phyloP scores from a whole-genome alignment of 179 eudicot species.

The Pouteria campechiana region DNA sequence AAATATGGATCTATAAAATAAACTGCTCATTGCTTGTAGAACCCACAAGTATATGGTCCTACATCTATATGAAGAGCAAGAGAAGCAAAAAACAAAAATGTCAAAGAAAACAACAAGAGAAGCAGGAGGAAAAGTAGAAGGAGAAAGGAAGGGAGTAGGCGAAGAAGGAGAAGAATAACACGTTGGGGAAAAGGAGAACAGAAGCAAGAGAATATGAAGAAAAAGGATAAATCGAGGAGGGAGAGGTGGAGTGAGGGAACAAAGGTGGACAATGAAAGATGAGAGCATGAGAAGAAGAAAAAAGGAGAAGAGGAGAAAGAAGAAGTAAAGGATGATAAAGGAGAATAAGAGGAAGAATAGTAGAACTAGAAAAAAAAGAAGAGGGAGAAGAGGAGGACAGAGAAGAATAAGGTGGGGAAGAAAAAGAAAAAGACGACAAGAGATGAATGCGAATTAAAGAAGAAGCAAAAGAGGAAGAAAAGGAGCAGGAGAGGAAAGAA shows the following conservation, averaged over 20 bases:
- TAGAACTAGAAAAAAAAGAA: neutral
- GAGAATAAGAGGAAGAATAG: neutral
- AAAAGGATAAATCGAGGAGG: neutral
- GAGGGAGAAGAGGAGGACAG: neutral
- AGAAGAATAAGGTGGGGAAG: neutral
- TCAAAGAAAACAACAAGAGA: neutral
- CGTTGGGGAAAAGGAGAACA: neutral
- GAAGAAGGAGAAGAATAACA: neutral
- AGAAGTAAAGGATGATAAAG: neutral
- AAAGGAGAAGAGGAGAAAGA: neutral
- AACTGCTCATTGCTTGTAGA: too few relatives aligned
- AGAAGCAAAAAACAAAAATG: too few relatives aligned
- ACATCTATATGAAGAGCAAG: constrained; percentile 7
- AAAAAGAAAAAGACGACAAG: neutral
- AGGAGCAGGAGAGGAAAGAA: too few relatives aligned
- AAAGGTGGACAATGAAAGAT: neutral
- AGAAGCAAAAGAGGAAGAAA: neutral
- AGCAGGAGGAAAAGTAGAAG: neutral
- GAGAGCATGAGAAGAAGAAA: neutral
- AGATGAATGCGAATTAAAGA: too few relatives aligned
- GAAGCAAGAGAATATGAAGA: neutral
- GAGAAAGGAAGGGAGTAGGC: neutral
- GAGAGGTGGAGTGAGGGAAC: neutral
- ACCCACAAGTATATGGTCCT: too few relatives aligned
- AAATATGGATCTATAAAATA: too few relatives aligned